Percentiles rank a stretch among this genome's conserved stretches.
Evolutionary conservation across 495 filamentous ascomycete genomes (phyloP).

Genomic region (Penicillium alfredii): DNA sequence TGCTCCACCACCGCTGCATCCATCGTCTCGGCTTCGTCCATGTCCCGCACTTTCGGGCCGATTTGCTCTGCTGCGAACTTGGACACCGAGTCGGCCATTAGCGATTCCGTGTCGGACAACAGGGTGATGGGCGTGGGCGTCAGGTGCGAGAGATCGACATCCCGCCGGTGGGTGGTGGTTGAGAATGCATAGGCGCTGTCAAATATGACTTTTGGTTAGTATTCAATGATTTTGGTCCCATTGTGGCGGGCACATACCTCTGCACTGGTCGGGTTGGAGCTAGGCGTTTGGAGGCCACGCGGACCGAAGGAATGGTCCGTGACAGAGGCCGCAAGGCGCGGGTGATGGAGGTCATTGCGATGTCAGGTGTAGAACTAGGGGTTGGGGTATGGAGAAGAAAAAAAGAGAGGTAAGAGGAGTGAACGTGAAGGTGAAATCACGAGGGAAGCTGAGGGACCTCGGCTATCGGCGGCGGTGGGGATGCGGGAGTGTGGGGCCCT

Average conservation of each 20-base stretch:
- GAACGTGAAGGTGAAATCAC: constrained; percentile 27
- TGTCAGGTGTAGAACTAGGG: constrained; percentile 6
- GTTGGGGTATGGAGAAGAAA: constrained; percentile 6
- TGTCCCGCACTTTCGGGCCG: constrained; percentile 87
- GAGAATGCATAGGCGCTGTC: constrained; percentile 61
- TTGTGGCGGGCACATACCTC: constrained; percentile 37
- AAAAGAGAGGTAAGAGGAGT: constrained; percentile 5
- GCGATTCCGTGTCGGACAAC: constrained; percentile 79
- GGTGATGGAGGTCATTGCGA: constrained; percentile 63
- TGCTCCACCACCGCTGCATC: constrained; percentile 81
- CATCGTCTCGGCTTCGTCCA: constrained; percentile 97
- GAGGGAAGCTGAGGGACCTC: constrained; percentile 27
- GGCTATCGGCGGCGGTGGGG: constrained; percentile 33
- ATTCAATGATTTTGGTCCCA: not conserved
- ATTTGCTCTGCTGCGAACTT: constrained; percentile 88
- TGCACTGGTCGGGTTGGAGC: constrained; percentile 36
- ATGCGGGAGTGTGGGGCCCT: not conserved
- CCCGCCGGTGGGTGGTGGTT: constrained; percentile 55
- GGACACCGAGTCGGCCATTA: constrained; percentile 84
- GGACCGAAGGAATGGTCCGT: constrained; percentile 47
- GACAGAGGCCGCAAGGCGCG: constrained; percentile 63
- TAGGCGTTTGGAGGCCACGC: constrained; percentile 39
- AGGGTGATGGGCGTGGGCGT: constrained; percentile 90
- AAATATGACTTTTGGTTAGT: constrained; percentile 15
- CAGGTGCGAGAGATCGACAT: constrained; percentile 60